These are phyloP conservation scores for Niebla homalea DNA, from an alignment of 495 filamentous ascomycete species.

Conservation along the genomic window DNA sequence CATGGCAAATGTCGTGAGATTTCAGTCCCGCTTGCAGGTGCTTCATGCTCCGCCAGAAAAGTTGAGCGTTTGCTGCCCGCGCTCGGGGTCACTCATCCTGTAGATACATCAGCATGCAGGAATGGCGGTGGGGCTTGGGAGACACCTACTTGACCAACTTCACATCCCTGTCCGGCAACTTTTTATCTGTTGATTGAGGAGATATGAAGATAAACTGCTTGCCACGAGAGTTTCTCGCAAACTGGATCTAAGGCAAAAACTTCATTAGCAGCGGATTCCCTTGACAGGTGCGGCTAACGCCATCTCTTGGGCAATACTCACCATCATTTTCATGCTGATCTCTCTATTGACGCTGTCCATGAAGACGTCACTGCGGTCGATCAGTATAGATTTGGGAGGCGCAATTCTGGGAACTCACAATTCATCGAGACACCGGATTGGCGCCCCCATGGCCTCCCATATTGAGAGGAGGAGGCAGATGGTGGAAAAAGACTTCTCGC, in stretches of 20 bases:
- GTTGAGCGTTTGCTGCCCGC: constrained; percentile 29
- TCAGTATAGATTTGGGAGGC: background rate
- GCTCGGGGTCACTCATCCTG: constrained; percentile 48
- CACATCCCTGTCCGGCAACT: constrained; percentile 58
- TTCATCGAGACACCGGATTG: constrained; percentile 89
- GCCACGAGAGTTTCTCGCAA: constrained; percentile 71
- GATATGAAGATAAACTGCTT: constrained; percentile 96
- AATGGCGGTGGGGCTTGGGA: background rate
- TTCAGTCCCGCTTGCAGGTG: background rate
- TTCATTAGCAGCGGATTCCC: background rate
- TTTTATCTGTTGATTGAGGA: constrained; percentile 64
- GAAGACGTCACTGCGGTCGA: constrained; percentile 63
- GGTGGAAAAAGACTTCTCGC: constrained; percentile 94
- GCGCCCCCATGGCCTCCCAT: constrained; percentile 97
- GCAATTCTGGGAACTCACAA: constrained; percentile 41
- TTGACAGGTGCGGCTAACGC: constrained; percentile 1
- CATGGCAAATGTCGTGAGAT: no score
- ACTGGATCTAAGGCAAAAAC: constrained; percentile 48
- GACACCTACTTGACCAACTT: constrained; percentile 63
- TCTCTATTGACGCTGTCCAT: constrained; percentile 97
- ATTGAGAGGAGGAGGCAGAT: constrained; percentile 84
- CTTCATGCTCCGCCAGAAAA: background rate
- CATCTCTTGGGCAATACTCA: constrained; percentile 26
- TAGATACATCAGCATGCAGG: constrained; percentile 4
- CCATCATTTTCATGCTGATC: constrained; percentile 89